Evolutionary conservation across 2,329 filamentous ascomycete species (phyloP).

Genomic region (Aspergillus sp.): DNA sequence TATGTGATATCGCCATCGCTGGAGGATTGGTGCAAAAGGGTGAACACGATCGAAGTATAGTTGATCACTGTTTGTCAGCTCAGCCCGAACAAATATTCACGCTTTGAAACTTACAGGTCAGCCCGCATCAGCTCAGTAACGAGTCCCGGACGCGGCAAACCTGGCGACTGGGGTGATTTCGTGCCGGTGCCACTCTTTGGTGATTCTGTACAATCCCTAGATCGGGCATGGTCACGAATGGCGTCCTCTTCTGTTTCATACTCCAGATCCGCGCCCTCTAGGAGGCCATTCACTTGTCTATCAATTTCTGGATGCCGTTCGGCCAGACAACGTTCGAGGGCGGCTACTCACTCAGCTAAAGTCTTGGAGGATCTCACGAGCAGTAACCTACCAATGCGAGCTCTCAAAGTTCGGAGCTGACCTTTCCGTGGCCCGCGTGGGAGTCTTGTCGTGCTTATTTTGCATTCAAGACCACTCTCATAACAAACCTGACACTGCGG

Average conservation of each 20-base stretch:
- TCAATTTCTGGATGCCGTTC: conserved; percentile 25
- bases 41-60: conserved; percentile 35
- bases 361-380: neutral
- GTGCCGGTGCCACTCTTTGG: neutral
- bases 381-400: conserved; percentile 25
- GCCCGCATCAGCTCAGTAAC: conserved; percentile 21
- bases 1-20: conserved; percentile 28
- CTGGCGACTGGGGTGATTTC: conserved; percentile 13
- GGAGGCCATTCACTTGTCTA: conserved; percentile 15
- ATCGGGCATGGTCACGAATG: conserved; percentile 4
- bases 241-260: conserved; percentile 20
- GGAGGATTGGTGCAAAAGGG: conserved; percentile 28
- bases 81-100: too few species aligned
- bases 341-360: conserved; percentile 17
- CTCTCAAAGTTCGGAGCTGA: conserved; percentile 27
- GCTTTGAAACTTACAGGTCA: conserved; percentile 16
- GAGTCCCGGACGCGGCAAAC: conserved; percentile 8
- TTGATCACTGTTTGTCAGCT: conserved; percentile 24
- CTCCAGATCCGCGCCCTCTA: conserved; percentile 15
- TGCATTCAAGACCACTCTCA: conserved; percentile 29
- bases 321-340: conserved; percentile 28
- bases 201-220: conserved; percentile 1
- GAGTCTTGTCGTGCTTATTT: conserved; percentile 25
- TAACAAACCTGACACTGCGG: conserved; percentile 29
- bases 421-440: conserved; percentile 30